Evolutionary conservation across 345 rosid species (phyloP).

Genomic region (Trapa incisa): DNA sequence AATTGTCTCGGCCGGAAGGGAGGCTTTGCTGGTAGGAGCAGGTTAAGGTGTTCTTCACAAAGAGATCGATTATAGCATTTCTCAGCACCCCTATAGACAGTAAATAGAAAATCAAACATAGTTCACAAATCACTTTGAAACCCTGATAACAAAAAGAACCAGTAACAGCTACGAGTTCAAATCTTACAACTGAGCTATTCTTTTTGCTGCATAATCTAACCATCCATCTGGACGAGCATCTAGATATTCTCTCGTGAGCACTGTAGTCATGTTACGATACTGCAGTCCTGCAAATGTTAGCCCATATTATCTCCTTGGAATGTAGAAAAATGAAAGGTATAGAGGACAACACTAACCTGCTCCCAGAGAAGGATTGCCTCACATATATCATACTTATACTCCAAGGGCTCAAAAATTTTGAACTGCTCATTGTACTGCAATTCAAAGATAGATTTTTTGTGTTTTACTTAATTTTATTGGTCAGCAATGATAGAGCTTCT

Average conservation of each 20-base stretch:
- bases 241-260: constrained; percentile 84
- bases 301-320: constrained; percentile 9
- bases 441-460: neutral
- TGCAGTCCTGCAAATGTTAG: constrained; percentile 30
- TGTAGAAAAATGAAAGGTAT: neutral
- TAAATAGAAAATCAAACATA: neutral
- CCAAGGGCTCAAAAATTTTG: constrained; percentile 75
- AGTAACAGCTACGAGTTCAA: neutral
- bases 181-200: constrained; percentile 83
- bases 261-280: constrained; percentile 97
- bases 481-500: too few species aligned
- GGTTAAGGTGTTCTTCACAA: constrained; percentile 80
- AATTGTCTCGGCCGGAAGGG: constrained; percentile 83
- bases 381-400: constrained; percentile 76
- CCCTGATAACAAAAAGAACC: neutral
- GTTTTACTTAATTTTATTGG: too few species aligned
- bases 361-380: constrained; percentile 89
- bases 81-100: constrained; percentile 54
- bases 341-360: constrained; percentile 47
- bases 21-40: constrained; percentile 74
- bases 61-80: constrained; percentile 72
- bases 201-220: constrained; percentile 84
- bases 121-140: neutral
- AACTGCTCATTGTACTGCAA: constrained; percentile 81
- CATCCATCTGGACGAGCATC: constrained; percentile 91